Percentiles rank a stretch among this genome's conserved stretches.
Evolutionary conservation across 1,284 basidiomycete genomes (phyloP).

Genomic region (Laetiporus sulphureus): DNA sequence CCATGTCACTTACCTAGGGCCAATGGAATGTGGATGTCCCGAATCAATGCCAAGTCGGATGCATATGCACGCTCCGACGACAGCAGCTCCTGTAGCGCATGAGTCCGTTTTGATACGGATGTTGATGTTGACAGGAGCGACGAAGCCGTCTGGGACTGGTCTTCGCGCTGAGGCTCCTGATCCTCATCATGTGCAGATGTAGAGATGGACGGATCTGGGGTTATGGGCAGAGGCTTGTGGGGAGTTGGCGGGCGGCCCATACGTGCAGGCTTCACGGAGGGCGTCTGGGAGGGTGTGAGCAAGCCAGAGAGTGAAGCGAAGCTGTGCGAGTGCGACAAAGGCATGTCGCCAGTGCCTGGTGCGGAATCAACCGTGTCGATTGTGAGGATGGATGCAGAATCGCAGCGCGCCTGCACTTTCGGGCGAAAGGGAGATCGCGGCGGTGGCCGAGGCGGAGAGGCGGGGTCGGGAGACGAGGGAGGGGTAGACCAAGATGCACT

Average conservation of each 20-base stretch:
- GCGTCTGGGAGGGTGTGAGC: slow-evolving; percentile 17
- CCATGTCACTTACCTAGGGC: slow-evolving; percentile 46
- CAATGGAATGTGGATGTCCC: slow-evolving; percentile 78
- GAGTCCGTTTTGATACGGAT: slow-evolving; percentile 62
- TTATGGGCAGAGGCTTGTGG: slow-evolving; percentile 28
- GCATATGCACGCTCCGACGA: slow-evolving; percentile 86
- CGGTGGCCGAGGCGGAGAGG: slow-evolving; percentile 27
- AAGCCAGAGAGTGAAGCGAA: slow-evolving; percentile 25
- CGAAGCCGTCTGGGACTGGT: slow-evolving; percentile 10
- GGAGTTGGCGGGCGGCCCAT: slow-evolving; percentile 16
- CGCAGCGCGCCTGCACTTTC: slow-evolving; percentile 9
- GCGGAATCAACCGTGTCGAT: slow-evolving; percentile 9
- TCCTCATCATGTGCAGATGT: slow-evolving; percentile 9
- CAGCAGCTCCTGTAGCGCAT: slow-evolving; percentile 80
- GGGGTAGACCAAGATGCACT: slow-evolving; percentile 18
- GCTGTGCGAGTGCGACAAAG: slow-evolving; percentile 24
- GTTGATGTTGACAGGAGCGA: slow-evolving; percentile 15
- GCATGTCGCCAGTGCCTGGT: slow-evolving; percentile 13
- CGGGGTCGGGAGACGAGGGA: slow-evolving; percentile 15
- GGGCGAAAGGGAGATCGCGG: slow-evolving; percentile 25
- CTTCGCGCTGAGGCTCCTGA: slow-evolving; percentile 4
- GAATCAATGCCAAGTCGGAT: slow-evolving; percentile 78
- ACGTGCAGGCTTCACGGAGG: slow-evolving; percentile 3
- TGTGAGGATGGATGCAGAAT: slow-evolving; percentile 6
- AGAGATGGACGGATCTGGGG: slow-evolving; percentile 20